A percentile compares a stretch with the other conserved stretches of the same genome.
Evolutionary conservation across 164 flowering plant genomes (phyloP).

Genomic region (Vitis rupestris): DNA sequence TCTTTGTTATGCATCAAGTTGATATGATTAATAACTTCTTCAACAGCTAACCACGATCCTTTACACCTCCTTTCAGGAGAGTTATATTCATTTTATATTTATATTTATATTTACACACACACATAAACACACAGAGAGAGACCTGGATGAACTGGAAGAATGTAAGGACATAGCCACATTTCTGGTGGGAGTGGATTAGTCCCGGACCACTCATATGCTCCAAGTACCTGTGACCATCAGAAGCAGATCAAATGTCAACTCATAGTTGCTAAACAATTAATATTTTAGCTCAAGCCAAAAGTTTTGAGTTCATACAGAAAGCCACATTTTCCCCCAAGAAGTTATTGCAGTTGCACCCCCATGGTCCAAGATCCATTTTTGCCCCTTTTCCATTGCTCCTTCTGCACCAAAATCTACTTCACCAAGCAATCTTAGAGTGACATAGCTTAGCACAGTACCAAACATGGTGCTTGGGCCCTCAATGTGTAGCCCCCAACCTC

Average conservation of each 20-base stretch:
- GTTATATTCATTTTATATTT: too few relatives aligned
- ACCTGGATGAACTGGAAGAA: constrained; percentile 13
- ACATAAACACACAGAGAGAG: too few relatives aligned
- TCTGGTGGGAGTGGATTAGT: constrained; percentile 11
- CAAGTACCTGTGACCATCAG: constrained; percentile 8
- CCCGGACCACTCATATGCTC: constrained; percentile 9
- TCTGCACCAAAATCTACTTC: neutral
- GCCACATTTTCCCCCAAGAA: constrained; percentile 18
- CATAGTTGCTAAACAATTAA: neutral
- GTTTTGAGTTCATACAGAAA: constrained; percentile 7
- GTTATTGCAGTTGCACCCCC: constrained; percentile 17
- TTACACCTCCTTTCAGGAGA: too few relatives aligned
- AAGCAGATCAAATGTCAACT: neutral
- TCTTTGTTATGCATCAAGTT: too few relatives aligned
- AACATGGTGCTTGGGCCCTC: too few relatives aligned
- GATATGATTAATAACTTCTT: too few relatives aligned
- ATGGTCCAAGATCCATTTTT: constrained; percentile 15
- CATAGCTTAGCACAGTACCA: too few relatives aligned
- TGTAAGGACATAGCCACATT: constrained; percentile 6
- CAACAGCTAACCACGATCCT: too few relatives aligned
- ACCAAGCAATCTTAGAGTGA: too few relatives aligned
- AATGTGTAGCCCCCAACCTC: too few relatives aligned
- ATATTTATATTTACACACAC: too few relatives aligned
- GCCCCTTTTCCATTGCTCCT: constrained; percentile 6
- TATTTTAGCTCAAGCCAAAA: neutral